phyloP scores from a whole-genome alignment of 176 grass and related monocot species.

The Typha latifolia region DNA sequence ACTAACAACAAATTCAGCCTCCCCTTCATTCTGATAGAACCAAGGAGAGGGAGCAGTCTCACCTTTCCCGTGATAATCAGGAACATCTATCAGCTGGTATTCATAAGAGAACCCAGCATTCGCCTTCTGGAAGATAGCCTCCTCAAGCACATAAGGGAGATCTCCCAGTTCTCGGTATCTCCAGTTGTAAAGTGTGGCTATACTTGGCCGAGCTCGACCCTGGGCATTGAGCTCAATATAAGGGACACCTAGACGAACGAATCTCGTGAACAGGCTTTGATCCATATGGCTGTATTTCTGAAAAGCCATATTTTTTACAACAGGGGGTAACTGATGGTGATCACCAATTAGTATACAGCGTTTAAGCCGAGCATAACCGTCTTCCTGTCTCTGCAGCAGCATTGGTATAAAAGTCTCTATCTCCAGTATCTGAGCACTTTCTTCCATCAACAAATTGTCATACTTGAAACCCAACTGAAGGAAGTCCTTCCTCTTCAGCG shows the following conservation, averaged over 20 bases:
- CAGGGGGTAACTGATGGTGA: slow-evolving; percentile 91
- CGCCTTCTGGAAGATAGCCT: slow-evolving; percentile 78
- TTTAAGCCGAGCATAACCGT: slow-evolving; percentile 84
- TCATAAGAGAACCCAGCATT: slow-evolving; percentile 92
- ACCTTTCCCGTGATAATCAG: slow-evolving; percentile 77
- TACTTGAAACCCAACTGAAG: slow-evolving; percentile 95
- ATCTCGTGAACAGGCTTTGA: slow-evolving; percentile 86
- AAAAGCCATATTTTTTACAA: slow-evolving; percentile 99
- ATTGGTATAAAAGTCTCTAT: slow-evolving; percentile 98
- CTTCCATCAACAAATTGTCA: slow-evolving; percentile 99
- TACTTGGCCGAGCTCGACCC: slow-evolving; percentile 82
- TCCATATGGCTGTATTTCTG: slow-evolving; percentile 99
- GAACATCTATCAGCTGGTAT: slow-evolving; percentile 95
- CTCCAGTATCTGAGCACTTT: slow-evolving; percentile 98
- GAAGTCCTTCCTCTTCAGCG: slow-evolving; percentile 89
- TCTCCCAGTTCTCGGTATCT: slow-evolving; percentile 94
- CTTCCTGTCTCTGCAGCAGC: slow-evolving; percentile 89
- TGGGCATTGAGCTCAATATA: slow-evolving; percentile 98
- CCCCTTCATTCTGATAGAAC: slow-evolving; percentile 99
- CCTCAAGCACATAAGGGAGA: slow-evolving; percentile 70
- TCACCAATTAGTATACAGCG: slow-evolving; percentile 96
- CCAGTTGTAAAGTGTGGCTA: slow-evolving; percentile 94
- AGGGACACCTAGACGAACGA: slow-evolving; percentile 92
- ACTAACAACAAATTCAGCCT: slow-evolving; percentile 91
- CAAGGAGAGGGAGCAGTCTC: slow-evolving; percentile 90